These are phyloP conservation scores for Penicillium simplicissimum DNA, from an alignment of 495 filamentous ascomycete genomes.

Conservation along the genomic window DNA sequence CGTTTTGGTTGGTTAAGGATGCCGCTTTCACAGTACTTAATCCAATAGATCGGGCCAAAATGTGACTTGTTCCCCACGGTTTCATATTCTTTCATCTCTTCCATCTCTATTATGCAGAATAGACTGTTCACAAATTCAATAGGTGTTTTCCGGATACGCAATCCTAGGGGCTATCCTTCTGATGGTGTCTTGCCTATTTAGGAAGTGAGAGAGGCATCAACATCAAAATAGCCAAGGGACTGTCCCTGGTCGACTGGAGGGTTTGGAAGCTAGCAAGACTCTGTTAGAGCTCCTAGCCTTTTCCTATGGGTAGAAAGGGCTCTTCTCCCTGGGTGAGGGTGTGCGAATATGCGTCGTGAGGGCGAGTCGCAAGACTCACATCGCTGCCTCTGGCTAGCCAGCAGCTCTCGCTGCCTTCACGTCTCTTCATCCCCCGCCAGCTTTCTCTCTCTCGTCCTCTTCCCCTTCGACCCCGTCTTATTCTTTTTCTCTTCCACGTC, in stretches of 20 bases:
- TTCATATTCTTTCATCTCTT: conserved; percentile 28
- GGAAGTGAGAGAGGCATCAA: neutral
- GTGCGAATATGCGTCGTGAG: neutral
- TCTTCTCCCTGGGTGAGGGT: neutral
- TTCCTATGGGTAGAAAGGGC: neutral
- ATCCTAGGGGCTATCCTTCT: neutral
- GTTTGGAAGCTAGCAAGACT: neutral
- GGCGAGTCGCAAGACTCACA: neutral
- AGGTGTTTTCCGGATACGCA: neutral
- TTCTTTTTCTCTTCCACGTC: neutral
- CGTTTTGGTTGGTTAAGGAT: conserved; percentile 48
- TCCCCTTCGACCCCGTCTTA: neutral
- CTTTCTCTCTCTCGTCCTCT: neutral
- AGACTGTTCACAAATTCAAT: neutral
- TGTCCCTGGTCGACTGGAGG: neutral
- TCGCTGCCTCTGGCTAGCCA: neutral
- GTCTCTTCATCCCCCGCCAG: neutral
- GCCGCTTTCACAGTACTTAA: conserved; percentile 40
- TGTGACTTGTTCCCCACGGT: conserved; percentile 44
- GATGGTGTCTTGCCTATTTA: neutral
- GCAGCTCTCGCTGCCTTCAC: neutral
- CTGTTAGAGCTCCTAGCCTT: neutral
- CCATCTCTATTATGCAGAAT: conserved; percentile 5
- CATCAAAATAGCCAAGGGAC: neutral
- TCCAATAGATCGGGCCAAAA: conserved; percentile 47